Evolutionary conservation across 371 early-diverging fungal genomes (phyloP).

Genomic region (Dichotomocladium elegans): DNA sequence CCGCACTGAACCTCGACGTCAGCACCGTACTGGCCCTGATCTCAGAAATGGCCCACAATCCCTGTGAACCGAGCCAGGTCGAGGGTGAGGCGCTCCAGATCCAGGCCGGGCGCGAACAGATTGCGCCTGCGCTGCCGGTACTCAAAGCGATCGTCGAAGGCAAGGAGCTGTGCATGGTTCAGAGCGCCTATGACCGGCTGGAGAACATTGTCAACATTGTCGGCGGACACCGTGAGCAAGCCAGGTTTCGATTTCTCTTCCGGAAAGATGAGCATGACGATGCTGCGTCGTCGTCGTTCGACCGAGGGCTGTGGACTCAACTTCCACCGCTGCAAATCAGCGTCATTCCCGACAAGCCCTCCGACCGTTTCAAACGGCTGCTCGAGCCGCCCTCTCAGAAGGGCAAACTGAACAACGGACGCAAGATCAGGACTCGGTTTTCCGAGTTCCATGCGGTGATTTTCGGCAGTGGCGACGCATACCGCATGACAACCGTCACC

Average conservation of each 20-base stretch:
- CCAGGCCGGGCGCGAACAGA: slow-evolving; percentile 45
- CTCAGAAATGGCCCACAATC: slow-evolving; percentile 45
- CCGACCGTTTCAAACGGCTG: slow-evolving; percentile 36
- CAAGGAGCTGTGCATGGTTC: slow-evolving; percentile 40
- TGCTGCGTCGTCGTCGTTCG: slow-evolving; percentile 9
- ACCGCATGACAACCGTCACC: slow-evolving; percentile 54
- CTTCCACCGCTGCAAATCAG: slow-evolving; percentile 22
- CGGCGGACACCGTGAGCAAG: slow-evolving; percentile 46
- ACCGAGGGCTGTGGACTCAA: slow-evolving; percentile 25
- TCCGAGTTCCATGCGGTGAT: slow-evolving; percentile 49
- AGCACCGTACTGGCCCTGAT: slow-evolving; percentile 50
- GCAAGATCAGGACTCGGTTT: slow-evolving; percentile 41
- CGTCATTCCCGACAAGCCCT: slow-evolving; percentile 38
- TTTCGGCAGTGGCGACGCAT: slow-evolving; percentile 54
- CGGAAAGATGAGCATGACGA: slow-evolving; percentile 11
- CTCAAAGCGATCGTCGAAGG: slow-evolving; percentile 26
- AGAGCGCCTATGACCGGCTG: slow-evolving; percentile 46
- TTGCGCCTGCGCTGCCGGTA: slow-evolving; percentile 32
- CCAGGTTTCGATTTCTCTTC: slow-evolving; percentile 41
- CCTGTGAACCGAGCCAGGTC: slow-evolving; percentile 30
- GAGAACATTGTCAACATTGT: slow-evolving; percentile 39
- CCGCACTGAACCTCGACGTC: slow-evolving; percentile 49
- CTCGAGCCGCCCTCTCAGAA: slow-evolving; percentile 23
- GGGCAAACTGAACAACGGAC: slow-evolving; percentile 32
- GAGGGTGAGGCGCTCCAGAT: slow-evolving; percentile 45